phyloP scores from a whole-genome alignment of 371 early-diverging fungal genomes.

The Capillidium rhysosporum region DNA sequence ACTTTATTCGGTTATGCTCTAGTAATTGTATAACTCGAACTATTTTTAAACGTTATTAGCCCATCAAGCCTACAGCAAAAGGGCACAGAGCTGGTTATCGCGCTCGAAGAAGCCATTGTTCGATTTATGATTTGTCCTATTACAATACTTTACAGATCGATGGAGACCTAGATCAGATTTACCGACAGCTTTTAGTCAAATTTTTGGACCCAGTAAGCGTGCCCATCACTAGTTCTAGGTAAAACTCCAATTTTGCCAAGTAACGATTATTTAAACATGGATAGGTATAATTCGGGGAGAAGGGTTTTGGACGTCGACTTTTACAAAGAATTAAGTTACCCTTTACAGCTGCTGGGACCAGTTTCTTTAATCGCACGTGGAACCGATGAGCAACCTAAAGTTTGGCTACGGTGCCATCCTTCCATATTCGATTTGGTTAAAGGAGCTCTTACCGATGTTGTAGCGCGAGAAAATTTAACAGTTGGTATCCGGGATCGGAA shows the following conservation, averaged over 20 bases:
- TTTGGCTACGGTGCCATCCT: neutral
- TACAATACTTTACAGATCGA: constrained; percentile 40
- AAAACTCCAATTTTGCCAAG: neutral
- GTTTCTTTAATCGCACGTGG: neutral
- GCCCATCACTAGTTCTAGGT: neutral
- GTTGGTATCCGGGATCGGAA: no score
- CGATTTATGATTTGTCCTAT: constrained; percentile 72
- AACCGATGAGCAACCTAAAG: neutral
- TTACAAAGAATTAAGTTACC: neutral
- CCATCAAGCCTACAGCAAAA: constrained; percentile 71
- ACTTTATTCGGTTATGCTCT: constrained; percentile 72
- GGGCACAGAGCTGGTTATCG: constrained; percentile 50
- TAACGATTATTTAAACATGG: neutral
- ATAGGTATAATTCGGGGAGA: neutral
- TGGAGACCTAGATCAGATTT: constrained; percentile 17
- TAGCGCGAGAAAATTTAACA: no score
- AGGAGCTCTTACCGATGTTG: no score
- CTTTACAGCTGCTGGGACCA: neutral
- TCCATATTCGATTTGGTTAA: neutral
- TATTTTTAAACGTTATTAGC: constrained; percentile 15
- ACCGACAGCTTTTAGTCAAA: neutral
- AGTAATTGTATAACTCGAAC: constrained; percentile 12
- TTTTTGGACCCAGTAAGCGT: neutral
- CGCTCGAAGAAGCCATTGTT: constrained; percentile 44
- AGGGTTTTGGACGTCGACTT: neutral